A percentile compares a stretch with the other conserved stretches of the same genome.
Evolutionary conservation across 768 basidiomycete genomes (phyloP).

Genomic region (Russula emetica): DNA sequence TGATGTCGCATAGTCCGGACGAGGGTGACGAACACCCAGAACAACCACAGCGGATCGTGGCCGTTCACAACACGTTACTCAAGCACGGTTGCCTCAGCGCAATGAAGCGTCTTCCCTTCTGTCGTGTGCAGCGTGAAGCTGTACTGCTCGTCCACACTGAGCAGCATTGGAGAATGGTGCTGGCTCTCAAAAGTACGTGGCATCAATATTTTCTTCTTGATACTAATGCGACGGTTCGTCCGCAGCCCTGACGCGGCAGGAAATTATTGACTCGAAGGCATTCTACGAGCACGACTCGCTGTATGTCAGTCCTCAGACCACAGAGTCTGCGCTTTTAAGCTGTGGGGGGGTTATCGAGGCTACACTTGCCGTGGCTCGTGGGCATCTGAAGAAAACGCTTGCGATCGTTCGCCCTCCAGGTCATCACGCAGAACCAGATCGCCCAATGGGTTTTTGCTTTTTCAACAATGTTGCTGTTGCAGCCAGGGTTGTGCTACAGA

Average conservation of each 20-base stretch:
- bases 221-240: slow-evolving; percentile 23
- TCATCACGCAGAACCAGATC: slow-evolving; percentile 96
- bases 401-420: slow-evolving; percentile 97
- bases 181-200: slow-evolving; percentile 37
- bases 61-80: slow-evolving; percentile 67
- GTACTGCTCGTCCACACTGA: slow-evolving; percentile 85
- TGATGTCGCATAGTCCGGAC: slow-evolving; percentile 79
- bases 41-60: slow-evolving; percentile 67
- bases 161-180: slow-evolving; percentile 88
- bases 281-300: slow-evolving; percentile 92
- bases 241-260: slow-evolving; percentile 69
- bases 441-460: slow-evolving; percentile 99
- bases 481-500: slow-evolving; percentile 69
- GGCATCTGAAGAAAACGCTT: slow-evolving; percentile 78
- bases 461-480: slow-evolving; percentile 98
- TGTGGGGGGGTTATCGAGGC: slow-evolving; percentile 96
- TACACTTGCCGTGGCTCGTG: slow-evolving; percentile 75
- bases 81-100: slow-evolving; percentile 52
- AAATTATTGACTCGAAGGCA: slow-evolving; percentile 66
- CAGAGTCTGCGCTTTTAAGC: slow-evolving; percentile 78
- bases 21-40: slow-evolving; percentile 71
- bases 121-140: slow-evolving; percentile 71
- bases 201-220: slow-evolving; percentile 2
- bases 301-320: slow-evolving; percentile 84
- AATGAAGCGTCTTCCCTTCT: slow-evolving; percentile 77